Evolutionary conservation across 2,329 filamentous ascomycete genomes (phyloP).

Genomic region (Hypoxylon sp.): DNA sequence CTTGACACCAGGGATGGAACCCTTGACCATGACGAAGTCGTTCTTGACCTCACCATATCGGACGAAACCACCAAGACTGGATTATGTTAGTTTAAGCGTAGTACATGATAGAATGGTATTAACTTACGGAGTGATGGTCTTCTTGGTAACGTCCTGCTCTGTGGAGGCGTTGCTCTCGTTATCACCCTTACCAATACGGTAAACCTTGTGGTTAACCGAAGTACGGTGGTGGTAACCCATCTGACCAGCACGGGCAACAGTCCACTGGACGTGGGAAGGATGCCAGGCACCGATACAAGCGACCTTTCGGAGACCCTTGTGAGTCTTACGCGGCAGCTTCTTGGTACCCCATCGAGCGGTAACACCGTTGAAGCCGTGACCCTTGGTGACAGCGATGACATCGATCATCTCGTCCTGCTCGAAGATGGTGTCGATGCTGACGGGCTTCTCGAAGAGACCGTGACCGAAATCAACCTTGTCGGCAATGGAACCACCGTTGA

Average conservation of each 20-base stretch:
- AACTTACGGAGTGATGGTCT: conserved; percentile 99
- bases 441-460: conserved; percentile 99
- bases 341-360: conserved; percentile 99
- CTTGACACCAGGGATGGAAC: conserved; percentile 97
- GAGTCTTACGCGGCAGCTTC: conserved; percentile 99
- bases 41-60: conserved; percentile 99
- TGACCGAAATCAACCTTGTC: conserved; percentile 98
- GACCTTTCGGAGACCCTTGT: conserved; percentile 99
- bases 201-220: conserved; percentile 99
- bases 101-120: background rate
- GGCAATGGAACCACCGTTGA: conserved; percentile 96
- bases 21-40: conserved; percentile 98
- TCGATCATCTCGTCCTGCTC: conserved; percentile 99
- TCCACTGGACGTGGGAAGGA: conserved; percentile 99
- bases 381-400: conserved; percentile 99
- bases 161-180: conserved; percentile 95
- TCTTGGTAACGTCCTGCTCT: conserved; percentile 97
- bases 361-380: conserved; percentile 98
- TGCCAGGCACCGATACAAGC: conserved; percentile 99
- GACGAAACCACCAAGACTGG: conserved; percentile 97
- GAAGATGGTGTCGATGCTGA: conserved; percentile 93
- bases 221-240: conserved; percentile 99
- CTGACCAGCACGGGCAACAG: conserved; percentile 99
- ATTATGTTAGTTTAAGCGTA: conserved; percentile 54
- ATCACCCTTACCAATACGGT: conserved; percentile 94